Percentiles rank a stretch among this genome's conserved stretches.
Evolutionary conservation across 192 early-diverging fungal genomes (phyloP).

Genomic region (Podila epicladia): DNA sequence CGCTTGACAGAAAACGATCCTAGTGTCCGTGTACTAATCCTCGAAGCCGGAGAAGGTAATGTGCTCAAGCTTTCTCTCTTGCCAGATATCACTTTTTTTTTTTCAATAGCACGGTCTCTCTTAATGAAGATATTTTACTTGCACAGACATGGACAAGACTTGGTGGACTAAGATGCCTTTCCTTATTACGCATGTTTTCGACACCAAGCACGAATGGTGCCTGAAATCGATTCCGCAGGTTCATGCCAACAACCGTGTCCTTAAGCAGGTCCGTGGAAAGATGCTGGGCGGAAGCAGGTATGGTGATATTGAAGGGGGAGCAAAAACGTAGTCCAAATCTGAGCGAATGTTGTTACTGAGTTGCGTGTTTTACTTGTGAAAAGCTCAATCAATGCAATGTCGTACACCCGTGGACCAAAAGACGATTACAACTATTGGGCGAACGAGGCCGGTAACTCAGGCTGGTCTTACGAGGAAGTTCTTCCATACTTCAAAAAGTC

Average conservation of each 20-base stretch:
- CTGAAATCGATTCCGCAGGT: conserved; percentile 16
- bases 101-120: not conserved
- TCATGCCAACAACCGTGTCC: conserved; percentile 17
- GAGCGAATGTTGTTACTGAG: too few species aligned
- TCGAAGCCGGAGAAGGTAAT: conserved; percentile 20
- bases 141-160: too few species aligned
- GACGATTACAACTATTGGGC: conserved; percentile 20
- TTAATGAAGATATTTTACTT: too few species aligned
- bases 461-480: conserved; percentile 38
- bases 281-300: conserved; percentile 29
- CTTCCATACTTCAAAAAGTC: conserved; percentile 34
- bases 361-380: too few species aligned
- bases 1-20: conserved; percentile 20
- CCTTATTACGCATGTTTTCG: not conserved
- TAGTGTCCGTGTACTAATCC: conserved; percentile 16
- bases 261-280: conserved; percentile 11
- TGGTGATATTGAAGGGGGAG: not conserved
- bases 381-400: conserved; percentile 13
- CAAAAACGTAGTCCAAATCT: too few species aligned
- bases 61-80: not conserved
- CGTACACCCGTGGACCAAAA: conserved; percentile 13
- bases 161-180: not conserved
- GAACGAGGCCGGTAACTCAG: conserved; percentile 13
- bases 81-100: not conserved
- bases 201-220: conserved; percentile 13